phyloP scores from a whole-genome alignment of 352 stramenopile genomes.

The Phytophthora niederhauseri region DNA sequence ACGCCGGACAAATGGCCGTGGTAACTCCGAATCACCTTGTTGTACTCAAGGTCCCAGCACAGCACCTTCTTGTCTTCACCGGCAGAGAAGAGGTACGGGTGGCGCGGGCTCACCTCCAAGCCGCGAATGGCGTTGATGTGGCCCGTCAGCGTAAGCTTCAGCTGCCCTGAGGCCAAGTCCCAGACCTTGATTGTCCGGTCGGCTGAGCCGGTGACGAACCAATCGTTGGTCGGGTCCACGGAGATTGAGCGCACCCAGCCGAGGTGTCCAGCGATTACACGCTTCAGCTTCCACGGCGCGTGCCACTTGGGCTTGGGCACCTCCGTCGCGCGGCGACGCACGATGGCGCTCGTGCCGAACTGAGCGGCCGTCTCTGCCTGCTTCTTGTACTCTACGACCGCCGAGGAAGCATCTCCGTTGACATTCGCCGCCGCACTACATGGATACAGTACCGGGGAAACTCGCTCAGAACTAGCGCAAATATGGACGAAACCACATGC shows the following conservation, averaged over 20 bases:
- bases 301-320: constrained; percentile 99
- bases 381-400: constrained; percentile 72
- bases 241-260: constrained; percentile 98
- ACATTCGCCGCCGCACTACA: constrained; percentile 29
- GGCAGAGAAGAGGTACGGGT: constrained; percentile 98
- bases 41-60: constrained; percentile 99
- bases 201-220: constrained; percentile 97
- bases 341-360: constrained; percentile 66
- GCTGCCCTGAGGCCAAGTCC: constrained; percentile 96
- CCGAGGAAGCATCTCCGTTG: constrained; percentile 33
- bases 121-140: constrained; percentile 98
- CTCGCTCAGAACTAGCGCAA: constrained; percentile 2
- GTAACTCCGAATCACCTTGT: constrained; percentile 99
- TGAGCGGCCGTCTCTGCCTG: constrained; percentile 53
- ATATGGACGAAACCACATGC: neutral
- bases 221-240: constrained; percentile 98
- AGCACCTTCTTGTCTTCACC: constrained; percentile 99
- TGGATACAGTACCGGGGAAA: constrained; percentile 2
- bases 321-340: constrained; percentile 78
- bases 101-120: constrained; percentile 94
- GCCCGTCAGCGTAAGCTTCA: constrained; percentile 99
- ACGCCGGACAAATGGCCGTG: constrained; percentile 99
- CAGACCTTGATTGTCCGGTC: constrained; percentile 99
- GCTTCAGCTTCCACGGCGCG: constrained; percentile 98
- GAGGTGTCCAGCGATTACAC: constrained; percentile 95